Base-by-base conservation (phyloP, 495 filamentous ascomycete genomes). In the Annulohypoxylon stygium region DNA sequence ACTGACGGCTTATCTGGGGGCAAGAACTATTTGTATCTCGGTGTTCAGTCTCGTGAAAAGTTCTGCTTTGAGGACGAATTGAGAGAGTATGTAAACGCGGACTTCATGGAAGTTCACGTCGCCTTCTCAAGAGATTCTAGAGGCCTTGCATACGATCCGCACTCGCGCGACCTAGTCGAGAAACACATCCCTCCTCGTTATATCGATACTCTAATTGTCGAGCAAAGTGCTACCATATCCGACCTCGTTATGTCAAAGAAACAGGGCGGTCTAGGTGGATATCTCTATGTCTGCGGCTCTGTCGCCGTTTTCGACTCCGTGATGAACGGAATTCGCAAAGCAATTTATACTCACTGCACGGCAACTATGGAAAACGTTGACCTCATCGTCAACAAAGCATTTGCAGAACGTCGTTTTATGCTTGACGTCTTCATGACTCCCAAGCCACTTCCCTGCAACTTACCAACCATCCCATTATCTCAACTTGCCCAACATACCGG, bases 341-440 rank as follows among this genome's bases (percentile, higher is more conserved):
- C 84, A 9, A 81, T 87, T 36, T 87, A 87, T 71, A 84, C 81
- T 47, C 78, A 84, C 71, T 80, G 83, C 67, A 81, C 80, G 39
- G 81, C 83, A 9, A 85, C 83, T 3, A 80, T 84, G 75, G 80
- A 84, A 61, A 78, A 80, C 3, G 80, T 83, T 9, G 84, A 87
- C 23, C 75, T 78, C 33, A 80, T 87, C 11, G 67, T 86, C 59
- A 85, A 83, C 63, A 84, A 81, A 61, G 84, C 84, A 7, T 86
- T 87, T 63, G 84, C 85, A 0, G 85, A 87, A 70, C 79, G 85
- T 0, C 78, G 84, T 37, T 83, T 87, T 65, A 87, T 87, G 85
- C 78, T 87, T 1, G 85, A 87, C 62, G 84, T 87, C 59, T 87
- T 86, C 75, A 87, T 87, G 85, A 85, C 84, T 12, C 85, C 84